These are phyloP conservation scores for Colletotrichum simmondsii DNA, from an alignment of 2,329 filamentous ascomycete species.

Conservation along the genomic window DNA sequence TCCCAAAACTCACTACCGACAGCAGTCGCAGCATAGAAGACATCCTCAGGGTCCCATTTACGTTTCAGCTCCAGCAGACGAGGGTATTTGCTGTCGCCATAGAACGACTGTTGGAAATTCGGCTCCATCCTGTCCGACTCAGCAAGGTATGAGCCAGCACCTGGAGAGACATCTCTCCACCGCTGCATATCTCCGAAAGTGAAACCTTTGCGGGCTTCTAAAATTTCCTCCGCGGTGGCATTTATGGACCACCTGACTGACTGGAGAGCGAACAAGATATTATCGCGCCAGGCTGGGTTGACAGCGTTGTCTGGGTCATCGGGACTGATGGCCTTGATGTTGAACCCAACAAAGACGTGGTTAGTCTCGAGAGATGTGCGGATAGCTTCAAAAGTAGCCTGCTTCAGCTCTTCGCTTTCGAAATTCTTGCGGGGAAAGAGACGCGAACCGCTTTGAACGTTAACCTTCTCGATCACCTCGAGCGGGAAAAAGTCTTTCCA, in stretches of 20 bases:
- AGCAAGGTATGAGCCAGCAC: conserved; percentile 41
- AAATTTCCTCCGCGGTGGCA: conserved; percentile 17
- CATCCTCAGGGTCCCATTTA: conserved; percentile 41
- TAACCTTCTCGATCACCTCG: conserved; percentile 16
- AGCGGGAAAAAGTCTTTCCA: conserved; percentile 20
- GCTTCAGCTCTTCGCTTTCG: background rate
- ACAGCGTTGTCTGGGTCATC: conserved; percentile 45
- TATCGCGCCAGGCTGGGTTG: conserved; percentile 58
- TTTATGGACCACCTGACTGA: conserved; percentile 14
- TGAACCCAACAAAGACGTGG: conserved; percentile 20
- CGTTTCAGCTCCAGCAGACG: conserved; percentile 42
- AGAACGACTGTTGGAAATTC: conserved; percentile 43
- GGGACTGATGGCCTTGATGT: conserved; percentile 16
- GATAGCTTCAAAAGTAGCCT: conserved; percentile 20
- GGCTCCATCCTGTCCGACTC: conserved; percentile 45
- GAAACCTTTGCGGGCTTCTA: conserved; percentile 40
- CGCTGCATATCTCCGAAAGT: conserved; percentile 44
- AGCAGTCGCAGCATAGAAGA: conserved; percentile 43
- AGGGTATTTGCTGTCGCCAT: conserved; percentile 41
- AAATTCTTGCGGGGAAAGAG: conserved; percentile 22
- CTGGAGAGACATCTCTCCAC: conserved; percentile 41
- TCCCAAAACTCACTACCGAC: conserved; percentile 42
- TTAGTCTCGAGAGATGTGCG: conserved; percentile 17
- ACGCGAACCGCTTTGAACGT: conserved; percentile 16
- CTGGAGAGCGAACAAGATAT: conserved; percentile 47